A percentile compares a stretch with the other conserved stretches of the same genome.
Conservation (phyloP, 257 asterid species). For the Przewalskia tangutica region DNA sequence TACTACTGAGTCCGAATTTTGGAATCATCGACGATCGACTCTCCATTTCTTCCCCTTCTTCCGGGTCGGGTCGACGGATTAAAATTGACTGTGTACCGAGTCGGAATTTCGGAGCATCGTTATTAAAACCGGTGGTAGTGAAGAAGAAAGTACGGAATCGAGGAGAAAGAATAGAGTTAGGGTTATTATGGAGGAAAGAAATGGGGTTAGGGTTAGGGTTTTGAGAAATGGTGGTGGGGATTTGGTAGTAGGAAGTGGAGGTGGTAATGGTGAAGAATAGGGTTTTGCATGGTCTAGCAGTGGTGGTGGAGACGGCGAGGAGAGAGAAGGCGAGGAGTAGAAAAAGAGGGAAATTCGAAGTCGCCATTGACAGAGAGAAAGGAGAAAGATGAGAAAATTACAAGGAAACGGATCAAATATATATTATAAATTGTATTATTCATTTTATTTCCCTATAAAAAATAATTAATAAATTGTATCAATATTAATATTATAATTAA, state of each 20-base stretch:
- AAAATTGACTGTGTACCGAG: background rate
- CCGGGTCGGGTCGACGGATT: too few relatives aligned
- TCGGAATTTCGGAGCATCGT: background rate
- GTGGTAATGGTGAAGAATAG: background rate
- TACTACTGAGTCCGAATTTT: too few relatives aligned
- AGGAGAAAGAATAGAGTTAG: slow-evolving; percentile 10
- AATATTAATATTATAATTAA: too few relatives aligned
- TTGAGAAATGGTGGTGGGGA: background rate
- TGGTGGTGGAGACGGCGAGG: background rate
- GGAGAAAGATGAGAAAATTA: background rate
- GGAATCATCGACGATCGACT: too few relatives aligned
- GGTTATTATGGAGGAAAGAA: slow-evolving; percentile 11
- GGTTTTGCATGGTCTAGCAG: background rate
- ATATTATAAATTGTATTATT: too few relatives aligned
- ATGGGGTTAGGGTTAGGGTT: background rate
- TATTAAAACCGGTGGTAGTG: slow-evolving; percentile 23
- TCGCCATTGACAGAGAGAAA: background rate
- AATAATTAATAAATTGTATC: too few relatives aligned
- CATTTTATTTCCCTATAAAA: too few relatives aligned
- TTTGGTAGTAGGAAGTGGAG: background rate
- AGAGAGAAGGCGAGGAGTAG: background rate
- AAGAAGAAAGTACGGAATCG: slow-evolving; percentile 39
- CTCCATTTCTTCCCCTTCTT: too few relatives aligned
- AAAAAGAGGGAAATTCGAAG: background rate
- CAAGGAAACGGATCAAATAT: too few relatives aligned